Percentiles rank a stretch among this genome's conserved stretches.
phyloP scores from a whole-genome alignment of 129 eudicot genomes.

The Flaveria brownii region DNA sequence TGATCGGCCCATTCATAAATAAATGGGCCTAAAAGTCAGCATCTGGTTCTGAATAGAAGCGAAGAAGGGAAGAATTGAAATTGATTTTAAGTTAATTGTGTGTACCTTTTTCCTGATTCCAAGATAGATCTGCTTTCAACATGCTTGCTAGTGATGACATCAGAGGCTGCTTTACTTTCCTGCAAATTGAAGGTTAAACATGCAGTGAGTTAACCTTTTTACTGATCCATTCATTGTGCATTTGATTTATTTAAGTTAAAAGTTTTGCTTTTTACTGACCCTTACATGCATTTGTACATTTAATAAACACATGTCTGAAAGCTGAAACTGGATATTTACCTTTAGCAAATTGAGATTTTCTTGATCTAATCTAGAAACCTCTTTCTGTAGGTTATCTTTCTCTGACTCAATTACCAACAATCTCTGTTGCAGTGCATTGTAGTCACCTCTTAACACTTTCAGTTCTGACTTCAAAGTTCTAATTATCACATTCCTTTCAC shows the following conservation, averaged over 20 bases:
- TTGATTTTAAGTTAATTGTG: constrained; percentile 1
- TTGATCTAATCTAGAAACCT: constrained; percentile 45
- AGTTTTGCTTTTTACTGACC: not conserved
- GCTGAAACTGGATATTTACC: constrained; percentile 35
- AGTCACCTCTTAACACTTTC: constrained; percentile 45
- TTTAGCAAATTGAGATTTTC: constrained; percentile 30
- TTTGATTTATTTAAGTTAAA: constrained; percentile 2
- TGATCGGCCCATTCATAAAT: not conserved
- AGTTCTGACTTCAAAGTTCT: constrained; percentile 60
- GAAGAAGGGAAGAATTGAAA: not conserved
- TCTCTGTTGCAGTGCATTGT: constrained; percentile 48
- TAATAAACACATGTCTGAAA: constrained; percentile 17
- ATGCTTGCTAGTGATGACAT: constrained; percentile 23
- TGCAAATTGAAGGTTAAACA: constrained; percentile 32
- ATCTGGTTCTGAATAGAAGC: not conserved
- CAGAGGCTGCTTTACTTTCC: constrained; percentile 34
- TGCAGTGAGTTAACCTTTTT: constrained; percentile 13
- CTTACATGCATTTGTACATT: constrained; percentile 6
- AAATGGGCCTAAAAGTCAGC: not conserved
- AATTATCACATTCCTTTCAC: constrained; percentile 51
- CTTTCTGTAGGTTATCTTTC: constrained; percentile 57
- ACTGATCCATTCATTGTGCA: not conserved
- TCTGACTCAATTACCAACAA: constrained; percentile 48
- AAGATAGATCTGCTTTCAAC: constrained; percentile 32
- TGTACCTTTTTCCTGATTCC: constrained; percentile 45